Conservation (phyloP, 345 rosid species). For the Excoecaria agallocha region DNA sequence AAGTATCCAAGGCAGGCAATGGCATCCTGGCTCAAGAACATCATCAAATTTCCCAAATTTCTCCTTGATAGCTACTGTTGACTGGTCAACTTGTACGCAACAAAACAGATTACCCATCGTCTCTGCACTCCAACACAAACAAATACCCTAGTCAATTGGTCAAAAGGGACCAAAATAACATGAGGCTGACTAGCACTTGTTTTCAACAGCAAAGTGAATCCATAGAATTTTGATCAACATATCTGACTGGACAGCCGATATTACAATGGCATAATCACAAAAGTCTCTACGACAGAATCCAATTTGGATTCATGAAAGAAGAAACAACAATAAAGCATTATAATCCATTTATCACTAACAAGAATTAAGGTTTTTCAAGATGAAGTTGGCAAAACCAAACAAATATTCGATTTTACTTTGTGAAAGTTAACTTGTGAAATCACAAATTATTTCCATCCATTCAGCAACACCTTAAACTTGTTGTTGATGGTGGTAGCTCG, state of each 20-base stretch:
- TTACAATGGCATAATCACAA: background rate
- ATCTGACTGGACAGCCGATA: background rate
- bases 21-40: constrained; percentile 45
- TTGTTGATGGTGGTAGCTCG: too few species aligned
- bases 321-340: too few species aligned
- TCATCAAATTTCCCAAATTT: constrained; percentile 41
- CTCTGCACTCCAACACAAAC: constrained; percentile 9
- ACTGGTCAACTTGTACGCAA: constrained; percentile 40
- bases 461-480: too few species aligned
- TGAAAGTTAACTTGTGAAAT: too few species aligned
- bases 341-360: too few species aligned
- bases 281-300: background rate
- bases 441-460: too few species aligned
- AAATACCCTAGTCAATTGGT: background rate
- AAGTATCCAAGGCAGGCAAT: constrained; percentile 42
- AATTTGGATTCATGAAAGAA: too few species aligned
- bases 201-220: background rate
- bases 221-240: background rate
- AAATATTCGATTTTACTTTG: too few species aligned
- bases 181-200: background rate
- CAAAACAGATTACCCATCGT: constrained; percentile 40
- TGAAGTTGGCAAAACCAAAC: too few species aligned
- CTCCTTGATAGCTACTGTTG: constrained; percentile 40
- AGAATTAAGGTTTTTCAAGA: too few species aligned
- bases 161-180: background rate